Evolutionary conservation across 1,139 yeast genomes (phyloP).

Genomic region (Blastobotrys petasosporus): DNA sequence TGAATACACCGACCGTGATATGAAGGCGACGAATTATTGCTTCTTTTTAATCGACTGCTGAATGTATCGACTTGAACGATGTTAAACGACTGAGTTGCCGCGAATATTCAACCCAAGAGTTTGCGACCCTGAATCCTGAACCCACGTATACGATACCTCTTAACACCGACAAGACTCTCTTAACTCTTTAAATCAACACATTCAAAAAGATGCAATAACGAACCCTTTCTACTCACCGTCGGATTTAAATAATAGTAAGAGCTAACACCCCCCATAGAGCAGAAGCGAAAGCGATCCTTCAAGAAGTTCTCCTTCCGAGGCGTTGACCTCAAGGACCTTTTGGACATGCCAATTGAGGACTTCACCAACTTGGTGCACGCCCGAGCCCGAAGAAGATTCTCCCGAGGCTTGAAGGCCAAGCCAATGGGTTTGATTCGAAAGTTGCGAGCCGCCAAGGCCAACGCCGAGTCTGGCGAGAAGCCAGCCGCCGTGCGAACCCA

Average conservation of each 20-base stretch:
- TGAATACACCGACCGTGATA: too few relatives aligned
- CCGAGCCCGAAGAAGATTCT: conserved; percentile 99
- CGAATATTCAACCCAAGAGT: too few relatives aligned
- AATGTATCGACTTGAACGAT: too few relatives aligned
- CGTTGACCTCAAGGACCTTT: conserved; percentile 91
- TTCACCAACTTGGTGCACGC: conserved; percentile 96
- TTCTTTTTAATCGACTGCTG: too few relatives aligned
- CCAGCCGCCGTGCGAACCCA: conserved; percentile 99
- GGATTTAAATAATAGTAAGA: conserved; percentile 10
- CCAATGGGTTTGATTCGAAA: conserved; percentile 97
- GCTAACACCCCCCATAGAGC: conserved; percentile 18
- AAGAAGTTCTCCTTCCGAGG: conserved; percentile 99
- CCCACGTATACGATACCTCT: too few relatives aligned
- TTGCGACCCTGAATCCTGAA: too few relatives aligned
- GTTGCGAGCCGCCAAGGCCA: conserved; percentile 93
- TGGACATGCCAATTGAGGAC: conserved; percentile 94
- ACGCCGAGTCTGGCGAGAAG: conserved; percentile 86
- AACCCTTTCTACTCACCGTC: too few relatives aligned
- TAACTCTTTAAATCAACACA: too few relatives aligned
- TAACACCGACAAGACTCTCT: too few relatives aligned
- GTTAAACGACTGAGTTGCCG: too few relatives aligned
- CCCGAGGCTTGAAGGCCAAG: conserved; percentile 94
- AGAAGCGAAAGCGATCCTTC: conserved; percentile 62
- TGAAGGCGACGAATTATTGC: too few relatives aligned
- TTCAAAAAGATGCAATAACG: too few relatives aligned